Conservation (phyloP, 148 eudicot genomes). For the Salicornia ramosissima region DNA sequence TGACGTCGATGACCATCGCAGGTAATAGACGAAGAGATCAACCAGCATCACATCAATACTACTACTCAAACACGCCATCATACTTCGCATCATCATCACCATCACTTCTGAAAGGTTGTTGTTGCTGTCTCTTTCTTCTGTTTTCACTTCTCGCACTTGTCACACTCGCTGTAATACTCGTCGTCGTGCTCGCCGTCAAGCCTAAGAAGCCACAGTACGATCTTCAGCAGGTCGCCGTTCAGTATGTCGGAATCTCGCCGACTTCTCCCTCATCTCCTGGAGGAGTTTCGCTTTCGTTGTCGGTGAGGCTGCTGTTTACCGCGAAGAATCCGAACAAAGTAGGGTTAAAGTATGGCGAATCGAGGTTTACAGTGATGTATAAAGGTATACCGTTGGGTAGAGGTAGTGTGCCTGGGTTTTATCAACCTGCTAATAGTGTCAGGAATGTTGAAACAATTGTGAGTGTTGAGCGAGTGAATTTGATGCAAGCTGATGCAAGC, state of each 20-base stretch:
- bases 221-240: constrained; percentile 75
- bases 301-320: constrained; percentile 52
- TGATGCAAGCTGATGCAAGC: constrained; percentile 67
- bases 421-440: constrained; percentile 79
- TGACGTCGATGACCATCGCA: constrained; percentile 14
- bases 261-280: constrained; percentile 23
- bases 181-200: constrained; percentile 70
- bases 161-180: constrained; percentile 61
- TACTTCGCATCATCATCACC: constrained; percentile 46
- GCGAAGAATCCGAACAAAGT: constrained; percentile 87
- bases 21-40: constrained; percentile 4
- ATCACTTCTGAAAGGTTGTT: constrained; percentile 75
- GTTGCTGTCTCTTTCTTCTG: constrained; percentile 88
- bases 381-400: constrained; percentile 72
- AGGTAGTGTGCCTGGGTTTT: constrained; percentile 65
- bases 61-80: constrained; percentile 43
- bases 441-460: constrained; percentile 46
- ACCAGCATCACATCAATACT: constrained; percentile 29
- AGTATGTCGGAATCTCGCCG: constrained; percentile 51
- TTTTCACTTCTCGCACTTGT: constrained; percentile 70
- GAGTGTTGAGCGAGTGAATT: constrained; percentile 61
- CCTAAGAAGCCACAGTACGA: constrained; percentile 85
- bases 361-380: constrained; percentile 75
- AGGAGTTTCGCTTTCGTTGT: constrained; percentile 56
- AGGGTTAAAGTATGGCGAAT: constrained; percentile 78